These are phyloP conservation scores for Oryza rufipogon DNA, from an alignment of 176 grass and related monocot species.

Conservation along the genomic window DNA sequence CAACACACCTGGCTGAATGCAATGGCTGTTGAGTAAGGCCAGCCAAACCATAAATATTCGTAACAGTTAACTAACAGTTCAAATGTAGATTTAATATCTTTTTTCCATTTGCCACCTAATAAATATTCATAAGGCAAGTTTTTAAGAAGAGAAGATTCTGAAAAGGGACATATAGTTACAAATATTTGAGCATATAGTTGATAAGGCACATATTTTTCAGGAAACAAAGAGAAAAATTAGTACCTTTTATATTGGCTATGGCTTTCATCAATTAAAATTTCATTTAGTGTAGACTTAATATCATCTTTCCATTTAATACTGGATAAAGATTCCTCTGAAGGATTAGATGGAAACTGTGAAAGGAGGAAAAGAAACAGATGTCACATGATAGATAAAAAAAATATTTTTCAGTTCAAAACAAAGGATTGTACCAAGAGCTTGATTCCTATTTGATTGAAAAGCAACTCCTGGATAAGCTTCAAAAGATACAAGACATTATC, in stretches of 20 bases:
- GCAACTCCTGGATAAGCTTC: slow-evolving; percentile 81
- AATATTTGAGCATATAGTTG: not conserved
- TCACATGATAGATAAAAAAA: slow-evolving; percentile 17
- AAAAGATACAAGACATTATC: slow-evolving; percentile 88
- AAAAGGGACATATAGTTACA: not conserved
- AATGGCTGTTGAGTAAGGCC: not conserved
- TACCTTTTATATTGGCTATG: slow-evolving; percentile 52
- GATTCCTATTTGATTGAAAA: slow-evolving; percentile 72
- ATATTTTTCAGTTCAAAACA: slow-evolving; percentile 36
- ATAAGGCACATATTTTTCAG: not conserved
- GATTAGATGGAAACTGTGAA: slow-evolving; percentile 59
- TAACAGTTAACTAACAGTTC: not conserved
- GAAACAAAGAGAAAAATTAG: slow-evolving; percentile 10
- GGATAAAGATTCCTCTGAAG: slow-evolving; percentile 43
- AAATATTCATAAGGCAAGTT: not conserved
- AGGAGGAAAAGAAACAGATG: slow-evolving; percentile 18
- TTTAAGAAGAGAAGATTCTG: not conserved
- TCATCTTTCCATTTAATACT: slow-evolving; percentile 51
- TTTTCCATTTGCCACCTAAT: not conserved
- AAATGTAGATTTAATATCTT: not conserved
- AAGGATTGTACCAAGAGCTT: slow-evolving; percentile 77
- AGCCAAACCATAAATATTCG: not conserved
- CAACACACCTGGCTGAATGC: not conserved
- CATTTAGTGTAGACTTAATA: slow-evolving; percentile 50
- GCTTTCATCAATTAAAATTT: slow-evolving; percentile 54